Conservation (phyloP, 148 eudicot species). For the Fagopyrum esculentum region DNA sequence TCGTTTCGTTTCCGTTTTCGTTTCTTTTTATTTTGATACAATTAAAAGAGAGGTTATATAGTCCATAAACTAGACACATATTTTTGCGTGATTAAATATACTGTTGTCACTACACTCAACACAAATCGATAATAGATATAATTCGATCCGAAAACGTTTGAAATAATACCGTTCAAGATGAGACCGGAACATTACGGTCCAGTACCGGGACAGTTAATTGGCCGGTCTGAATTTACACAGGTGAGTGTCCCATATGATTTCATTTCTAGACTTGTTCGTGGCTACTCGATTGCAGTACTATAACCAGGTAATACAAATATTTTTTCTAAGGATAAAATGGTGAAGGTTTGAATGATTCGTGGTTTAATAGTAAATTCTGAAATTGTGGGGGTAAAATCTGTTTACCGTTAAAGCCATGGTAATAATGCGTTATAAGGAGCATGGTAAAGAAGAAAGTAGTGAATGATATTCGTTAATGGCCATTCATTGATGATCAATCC, state of each 20-base stretch:
- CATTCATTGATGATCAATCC: neutral
- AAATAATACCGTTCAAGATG: too few species aligned
- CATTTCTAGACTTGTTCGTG: slow-evolving; percentile 23
- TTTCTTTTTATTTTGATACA: too few species aligned
- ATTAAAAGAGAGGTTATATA: too few species aligned
- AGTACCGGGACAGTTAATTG: too few species aligned
- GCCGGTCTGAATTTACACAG: too few species aligned
- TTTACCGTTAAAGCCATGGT: neutral
- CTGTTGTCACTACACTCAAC: too few species aligned
- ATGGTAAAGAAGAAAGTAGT: neutral
- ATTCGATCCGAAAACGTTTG: too few species aligned
- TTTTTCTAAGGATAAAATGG: neutral
- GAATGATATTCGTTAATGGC: neutral
- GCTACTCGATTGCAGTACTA: slow-evolving; percentile 30
- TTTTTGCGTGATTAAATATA: too few species aligned
- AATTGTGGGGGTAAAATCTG: neutral
- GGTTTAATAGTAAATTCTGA: neutral
- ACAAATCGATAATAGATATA: too few species aligned
- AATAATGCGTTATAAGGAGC: neutral
- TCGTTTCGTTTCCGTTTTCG: too few species aligned
- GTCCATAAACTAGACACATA: too few species aligned
- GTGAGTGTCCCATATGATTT: slow-evolving; percentile 21
- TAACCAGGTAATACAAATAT: slow-evolving; percentile 20
- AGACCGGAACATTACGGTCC: too few species aligned
- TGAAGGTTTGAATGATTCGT: neutral